Evolutionary conservation across 2,329 filamentous ascomycete genomes (phyloP).

Genomic region (Calonectria pseudoreteaudii): DNA sequence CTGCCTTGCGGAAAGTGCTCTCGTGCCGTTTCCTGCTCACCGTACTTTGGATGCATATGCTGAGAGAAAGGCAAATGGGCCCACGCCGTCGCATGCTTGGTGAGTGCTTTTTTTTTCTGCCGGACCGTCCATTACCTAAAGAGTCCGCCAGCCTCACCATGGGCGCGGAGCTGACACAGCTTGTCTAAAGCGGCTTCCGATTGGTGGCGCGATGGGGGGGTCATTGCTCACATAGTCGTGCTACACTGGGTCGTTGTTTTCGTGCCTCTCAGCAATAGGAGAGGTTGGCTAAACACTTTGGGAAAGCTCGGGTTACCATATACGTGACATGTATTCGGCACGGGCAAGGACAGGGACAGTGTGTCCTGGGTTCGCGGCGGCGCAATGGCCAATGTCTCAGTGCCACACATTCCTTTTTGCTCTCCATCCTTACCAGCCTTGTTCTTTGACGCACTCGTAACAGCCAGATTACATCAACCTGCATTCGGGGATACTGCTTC

Average conservation of each 20-base stretch:
- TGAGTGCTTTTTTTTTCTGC: not conserved
- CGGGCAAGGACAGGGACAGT: not conserved
- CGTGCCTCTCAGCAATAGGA: not conserved
- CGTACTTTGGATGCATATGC: conserved; percentile 8
- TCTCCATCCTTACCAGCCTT: not conserved
- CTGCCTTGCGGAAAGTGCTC: not conserved
- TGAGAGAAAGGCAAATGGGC: not conserved
- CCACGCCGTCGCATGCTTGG: not conserved
- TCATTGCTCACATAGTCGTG: not conserved
- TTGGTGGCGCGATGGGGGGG: not conserved
- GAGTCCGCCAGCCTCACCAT: not conserved
- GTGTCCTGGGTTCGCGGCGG: not conserved
- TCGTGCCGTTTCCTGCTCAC: conserved; percentile 6
- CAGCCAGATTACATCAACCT: not conserved
- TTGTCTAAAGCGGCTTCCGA: not conserved
- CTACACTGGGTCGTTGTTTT: not conserved
- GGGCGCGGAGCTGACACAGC: not conserved
- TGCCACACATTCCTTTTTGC: not conserved
- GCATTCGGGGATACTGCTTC: not conserved
- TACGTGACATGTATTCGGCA: not conserved
- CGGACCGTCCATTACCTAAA: not conserved
- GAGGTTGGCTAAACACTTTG: not conserved
- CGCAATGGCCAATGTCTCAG: not conserved
- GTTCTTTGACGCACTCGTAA: not conserved
- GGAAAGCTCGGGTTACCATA: not conserved